These are phyloP conservation scores for Malus hybrid DNA, from an alignment of 331 rosid species.

Conservation along the genomic window DNA sequence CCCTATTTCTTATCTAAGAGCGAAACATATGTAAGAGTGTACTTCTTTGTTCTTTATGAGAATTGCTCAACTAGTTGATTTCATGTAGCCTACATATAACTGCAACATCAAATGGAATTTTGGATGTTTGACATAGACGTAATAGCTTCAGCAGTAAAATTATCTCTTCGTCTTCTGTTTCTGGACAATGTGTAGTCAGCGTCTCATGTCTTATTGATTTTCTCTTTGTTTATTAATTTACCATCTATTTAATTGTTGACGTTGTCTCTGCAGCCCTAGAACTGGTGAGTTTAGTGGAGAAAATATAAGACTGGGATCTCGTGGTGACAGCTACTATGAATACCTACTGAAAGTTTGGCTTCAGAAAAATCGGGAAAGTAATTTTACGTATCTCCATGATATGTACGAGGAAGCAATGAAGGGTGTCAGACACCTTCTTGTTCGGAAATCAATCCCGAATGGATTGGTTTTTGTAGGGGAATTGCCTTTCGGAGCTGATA, in stretches of 20 bases:
- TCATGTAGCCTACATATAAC: neutral
- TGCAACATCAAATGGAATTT: too few relatives aligned
- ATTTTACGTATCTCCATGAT: constrained; percentile 59
- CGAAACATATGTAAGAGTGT: neutral
- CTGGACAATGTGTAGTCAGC: neutral
- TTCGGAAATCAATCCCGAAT: constrained; percentile 74
- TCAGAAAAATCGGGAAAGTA: constrained; percentile 46
- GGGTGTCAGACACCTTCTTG: constrained; percentile 85
- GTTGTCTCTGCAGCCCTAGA: constrained; percentile 58
- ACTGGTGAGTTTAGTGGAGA: constrained; percentile 77
- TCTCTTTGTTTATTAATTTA: constrained; percentile 5
- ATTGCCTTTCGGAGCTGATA: constrained; percentile 60
- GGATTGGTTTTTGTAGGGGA: constrained; percentile 95
- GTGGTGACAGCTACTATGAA: constrained; percentile 98
- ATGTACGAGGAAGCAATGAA: constrained; percentile 95
- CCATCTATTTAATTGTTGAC: neutral
- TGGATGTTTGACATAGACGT: neutral
- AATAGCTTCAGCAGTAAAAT: neutral
- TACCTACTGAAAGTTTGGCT: constrained; percentile 97
- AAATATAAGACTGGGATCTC: constrained; percentile 91
- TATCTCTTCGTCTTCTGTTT: neutral
- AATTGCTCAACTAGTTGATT: neutral
- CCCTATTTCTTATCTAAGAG: neutral
- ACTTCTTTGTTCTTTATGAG: neutral
- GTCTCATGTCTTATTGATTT: neutral